A percentile compares a stretch with the other conserved stretches of the same genome.
phyloP scores from a whole-genome alignment of 331 rosid genomes.

The Arachis monticola region DNA sequence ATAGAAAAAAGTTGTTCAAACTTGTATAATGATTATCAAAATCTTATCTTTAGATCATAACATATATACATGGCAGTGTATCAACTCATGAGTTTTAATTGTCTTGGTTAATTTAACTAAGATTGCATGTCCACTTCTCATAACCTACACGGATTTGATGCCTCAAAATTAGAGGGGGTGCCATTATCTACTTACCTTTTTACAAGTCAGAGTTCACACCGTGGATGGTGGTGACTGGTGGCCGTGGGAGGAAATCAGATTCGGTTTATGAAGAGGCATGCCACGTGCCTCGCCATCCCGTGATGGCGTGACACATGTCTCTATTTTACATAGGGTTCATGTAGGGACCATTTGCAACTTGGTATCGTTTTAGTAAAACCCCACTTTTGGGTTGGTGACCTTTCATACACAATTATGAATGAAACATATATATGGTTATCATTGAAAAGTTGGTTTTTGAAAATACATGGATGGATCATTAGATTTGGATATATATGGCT shows the following conservation, averaged over 20 bases:
- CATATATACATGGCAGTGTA: too few species aligned
- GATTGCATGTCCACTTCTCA: not conserved
- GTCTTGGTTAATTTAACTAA: slow-evolving; percentile 33
- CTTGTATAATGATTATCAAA: too few species aligned
- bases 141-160: slow-evolving; percentile 35
- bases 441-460: slow-evolving; percentile 30
- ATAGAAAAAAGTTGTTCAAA: too few species aligned
- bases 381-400: slow-evolving; percentile 54
- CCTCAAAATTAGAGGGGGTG: slow-evolving; percentile 41
- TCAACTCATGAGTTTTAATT: slow-evolving; percentile 7
- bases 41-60: too few species aligned
- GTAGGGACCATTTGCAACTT: slow-evolving; percentile 38
- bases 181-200: slow-evolving; percentile 46
- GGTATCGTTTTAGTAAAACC: slow-evolving; percentile 34
- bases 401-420: slow-evolving; percentile 24
- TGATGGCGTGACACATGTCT: slow-evolving; percentile 42
- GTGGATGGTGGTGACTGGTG: slow-evolving; percentile 23
- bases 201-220: slow-evolving; percentile 47
- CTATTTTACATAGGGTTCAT: not conserved
- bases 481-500: not conserved
- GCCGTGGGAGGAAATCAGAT: slow-evolving; percentile 40
- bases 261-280: slow-evolving; percentile 28
- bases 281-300: slow-evolving; percentile 36
- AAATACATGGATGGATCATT: not conserved
- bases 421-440: slow-evolving; percentile 1